phyloP scores from a whole-genome alignment of 257 asterid genomes.

The Penstemon davidsonii region DNA sequence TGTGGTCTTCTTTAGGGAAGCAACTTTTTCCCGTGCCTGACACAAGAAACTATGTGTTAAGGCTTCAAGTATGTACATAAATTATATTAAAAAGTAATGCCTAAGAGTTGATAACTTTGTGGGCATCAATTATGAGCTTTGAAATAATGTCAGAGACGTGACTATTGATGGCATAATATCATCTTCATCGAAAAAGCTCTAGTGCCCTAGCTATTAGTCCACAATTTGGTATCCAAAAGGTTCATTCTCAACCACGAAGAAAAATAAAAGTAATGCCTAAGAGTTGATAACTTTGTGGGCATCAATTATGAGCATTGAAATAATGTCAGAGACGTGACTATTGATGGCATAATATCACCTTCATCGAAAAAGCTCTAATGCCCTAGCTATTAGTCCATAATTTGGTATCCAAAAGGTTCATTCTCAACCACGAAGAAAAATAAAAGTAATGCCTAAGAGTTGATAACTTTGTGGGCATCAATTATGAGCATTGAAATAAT shows the following conservation, averaged over 20 bases:
- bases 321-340: too few relatives aligned
- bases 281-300: too few relatives aligned
- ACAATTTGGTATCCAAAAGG: not conserved
- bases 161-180: not conserved
- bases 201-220: slow-evolving; percentile 1
- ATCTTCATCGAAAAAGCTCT: slow-evolving; percentile 1
- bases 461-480: too few relatives aligned
- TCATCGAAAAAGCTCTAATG: not conserved
- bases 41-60: slow-evolving; percentile 28
- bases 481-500: too few relatives aligned
- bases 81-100: slow-evolving; percentile 14
- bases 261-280: not conserved
- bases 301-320: too few relatives aligned
- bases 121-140: too few relatives aligned
- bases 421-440: not conserved
- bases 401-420: not conserved
- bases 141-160: too few relatives aligned
- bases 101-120: not conserved
- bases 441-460: too few relatives aligned
- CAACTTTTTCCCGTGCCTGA: slow-evolving; percentile 87
- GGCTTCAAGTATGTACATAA: slow-evolving; percentile 3
- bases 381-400: not conserved
- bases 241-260: not conserved
- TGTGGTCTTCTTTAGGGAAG: slow-evolving; percentile 83
- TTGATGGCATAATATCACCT: not conserved